These are phyloP conservation scores for Cryphonectria nitschkei DNA, from an alignment of 2,329 filamentous ascomycete genomes.

Conservation along the genomic window DNA sequence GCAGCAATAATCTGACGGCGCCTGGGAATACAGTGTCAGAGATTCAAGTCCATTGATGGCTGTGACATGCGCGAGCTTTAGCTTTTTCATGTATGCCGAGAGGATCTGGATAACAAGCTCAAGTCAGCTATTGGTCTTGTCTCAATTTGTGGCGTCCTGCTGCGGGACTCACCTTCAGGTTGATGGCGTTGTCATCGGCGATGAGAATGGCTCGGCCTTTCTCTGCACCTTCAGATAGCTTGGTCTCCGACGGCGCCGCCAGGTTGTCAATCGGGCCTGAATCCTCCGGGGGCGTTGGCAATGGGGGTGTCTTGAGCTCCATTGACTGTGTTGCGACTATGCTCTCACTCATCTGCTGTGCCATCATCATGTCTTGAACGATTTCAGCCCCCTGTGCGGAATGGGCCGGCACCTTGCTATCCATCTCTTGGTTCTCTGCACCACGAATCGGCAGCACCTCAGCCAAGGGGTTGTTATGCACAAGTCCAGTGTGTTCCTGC, in stretches of 20 bases:
- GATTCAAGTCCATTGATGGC: conserved; percentile 43
- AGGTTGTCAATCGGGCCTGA: conserved; percentile 14
- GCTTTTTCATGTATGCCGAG: conserved; percentile 41
- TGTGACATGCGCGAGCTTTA: conserved; percentile 36
- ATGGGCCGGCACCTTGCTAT: neutral
- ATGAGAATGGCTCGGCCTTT: conserved; percentile 37
- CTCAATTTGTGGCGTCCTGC: too few species aligned
- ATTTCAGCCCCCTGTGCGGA: neutral
- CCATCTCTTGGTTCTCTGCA: too few species aligned
- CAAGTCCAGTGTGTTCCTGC: conserved; percentile 15
- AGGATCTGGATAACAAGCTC: conserved; percentile 32
- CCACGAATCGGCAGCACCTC: neutral
- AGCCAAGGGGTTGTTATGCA: neutral
- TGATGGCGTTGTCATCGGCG: conserved; percentile 48
- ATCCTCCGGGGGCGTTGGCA: conserved; percentile 20
- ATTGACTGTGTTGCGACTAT: conserved; percentile 1
- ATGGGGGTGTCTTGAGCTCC: neutral
- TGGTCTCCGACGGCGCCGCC: neutral
- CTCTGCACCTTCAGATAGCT: neutral
- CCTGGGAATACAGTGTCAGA: conserved; percentile 35
- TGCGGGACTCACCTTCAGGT: conserved; percentile 34
- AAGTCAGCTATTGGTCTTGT: neutral
- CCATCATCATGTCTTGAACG: conserved; percentile 7
- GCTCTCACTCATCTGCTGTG: conserved; percentile 1
- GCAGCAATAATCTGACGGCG: conserved; percentile 34